These are phyloP conservation scores for Protomyces macrosporus DNA, from an alignment of 1,139 yeast species.

Conservation along the genomic window DNA sequence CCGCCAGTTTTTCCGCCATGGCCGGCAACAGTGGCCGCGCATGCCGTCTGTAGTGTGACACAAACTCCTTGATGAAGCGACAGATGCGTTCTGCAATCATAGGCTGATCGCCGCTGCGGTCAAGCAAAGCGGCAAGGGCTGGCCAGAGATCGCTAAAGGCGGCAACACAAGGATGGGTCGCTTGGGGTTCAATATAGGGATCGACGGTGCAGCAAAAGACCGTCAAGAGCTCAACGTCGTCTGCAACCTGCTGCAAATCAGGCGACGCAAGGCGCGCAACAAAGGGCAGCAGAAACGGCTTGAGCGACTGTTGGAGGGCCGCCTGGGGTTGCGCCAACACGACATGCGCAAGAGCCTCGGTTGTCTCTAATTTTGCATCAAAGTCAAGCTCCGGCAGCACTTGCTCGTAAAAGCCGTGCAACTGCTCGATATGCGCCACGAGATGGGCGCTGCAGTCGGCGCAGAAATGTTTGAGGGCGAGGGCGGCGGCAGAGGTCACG, in stretches of 20 bases:
- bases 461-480: constrained; percentile 90
- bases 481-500: constrained; percentile 79
- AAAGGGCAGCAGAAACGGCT: constrained; percentile 62
- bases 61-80: constrained; percentile 60
- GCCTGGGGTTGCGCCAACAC: constrained; percentile 53
- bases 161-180: constrained; percentile 49
- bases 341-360: constrained; percentile 87
- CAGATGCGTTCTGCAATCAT: constrained; percentile 68
- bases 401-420: constrained; percentile 67
- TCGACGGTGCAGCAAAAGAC: constrained; percentile 61
- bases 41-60: constrained; percentile 65
- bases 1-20: constrained; percentile 57
- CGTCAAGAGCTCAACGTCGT: constrained; percentile 67
- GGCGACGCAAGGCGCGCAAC: constrained; percentile 31
- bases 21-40: constrained; percentile 58
- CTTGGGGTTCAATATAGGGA: constrained; percentile 33
- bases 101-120: constrained; percentile 50
- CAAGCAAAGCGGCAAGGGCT: constrained; percentile 47
- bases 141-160: constrained; percentile 61
- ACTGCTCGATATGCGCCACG: constrained; percentile 66
- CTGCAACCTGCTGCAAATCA: constrained; percentile 50
- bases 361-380: constrained; percentile 69
- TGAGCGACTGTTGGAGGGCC: constrained; percentile 45
- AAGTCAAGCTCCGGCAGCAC: constrained; percentile 55
- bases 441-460: constrained; percentile 75